Conservation (phyloP, 1,139 yeast genomes). For the Saccharomyces hybrid region DNA sequence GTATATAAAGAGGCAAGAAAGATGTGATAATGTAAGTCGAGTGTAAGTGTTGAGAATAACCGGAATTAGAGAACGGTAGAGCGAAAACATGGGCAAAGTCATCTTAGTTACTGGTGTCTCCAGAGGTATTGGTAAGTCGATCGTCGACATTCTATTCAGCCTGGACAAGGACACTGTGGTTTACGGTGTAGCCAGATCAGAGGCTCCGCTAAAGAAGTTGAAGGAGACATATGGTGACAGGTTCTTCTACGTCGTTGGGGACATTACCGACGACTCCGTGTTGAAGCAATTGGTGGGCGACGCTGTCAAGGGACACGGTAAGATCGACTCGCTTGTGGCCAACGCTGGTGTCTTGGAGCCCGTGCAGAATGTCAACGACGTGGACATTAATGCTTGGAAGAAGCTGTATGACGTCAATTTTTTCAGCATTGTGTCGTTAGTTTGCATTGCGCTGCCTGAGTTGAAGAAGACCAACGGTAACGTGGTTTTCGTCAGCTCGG, state of each 20-base stretch:
- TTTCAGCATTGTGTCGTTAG: conserved; percentile 63
- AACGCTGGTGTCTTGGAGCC: conserved; percentile 90
- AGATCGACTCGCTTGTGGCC: conserved; percentile 54
- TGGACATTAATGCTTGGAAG: conserved; percentile 52
- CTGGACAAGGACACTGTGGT: conserved; percentile 46
- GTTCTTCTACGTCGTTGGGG: conserved; percentile 58
- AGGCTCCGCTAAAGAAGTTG: conserved; percentile 39
- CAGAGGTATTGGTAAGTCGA: conserved; percentile 69
- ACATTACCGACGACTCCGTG: conserved; percentile 44
- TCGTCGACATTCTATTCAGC: conserved; percentile 47
- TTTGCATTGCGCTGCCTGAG: conserved; percentile 50
- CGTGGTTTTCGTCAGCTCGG: conserved; percentile 73
- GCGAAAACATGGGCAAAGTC: conserved; percentile 24
- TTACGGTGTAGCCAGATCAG: conserved; percentile 68
- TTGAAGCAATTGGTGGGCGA: conserved; percentile 38
- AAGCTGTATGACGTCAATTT: conserved; percentile 65
- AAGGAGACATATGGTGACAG: conserved; percentile 41
- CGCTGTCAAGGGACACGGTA: conserved; percentile 48
- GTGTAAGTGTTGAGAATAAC: too few relatives aligned
- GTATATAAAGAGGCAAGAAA: too few relatives aligned
- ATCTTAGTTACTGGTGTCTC: conserved; percentile 66
- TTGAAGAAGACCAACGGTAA: conserved; percentile 41
- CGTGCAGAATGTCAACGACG: conserved; percentile 39
- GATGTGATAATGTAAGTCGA: too few relatives aligned
- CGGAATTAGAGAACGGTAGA: neutral